A percentile compares a stretch with the other conserved stretches of the same genome.
These are phyloP conservation scores for Pulicaria dysenterica DNA, from an alignment of 129 eudicot genomes.

Conservation along the genomic window DNA sequence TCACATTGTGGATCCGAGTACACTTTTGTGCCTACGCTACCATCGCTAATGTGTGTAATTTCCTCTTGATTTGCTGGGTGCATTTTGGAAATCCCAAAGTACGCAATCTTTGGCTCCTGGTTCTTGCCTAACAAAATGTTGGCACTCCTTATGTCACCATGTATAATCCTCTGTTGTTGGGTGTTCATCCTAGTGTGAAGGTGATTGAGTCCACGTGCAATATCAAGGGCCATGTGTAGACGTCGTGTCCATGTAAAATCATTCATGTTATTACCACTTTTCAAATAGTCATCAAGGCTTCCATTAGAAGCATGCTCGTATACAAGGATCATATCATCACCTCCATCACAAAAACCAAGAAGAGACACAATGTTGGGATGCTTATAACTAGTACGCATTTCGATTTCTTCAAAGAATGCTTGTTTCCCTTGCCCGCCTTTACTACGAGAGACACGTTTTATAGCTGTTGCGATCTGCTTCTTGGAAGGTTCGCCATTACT, in stretches of 20 bases:
- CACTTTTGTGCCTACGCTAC: neutral
- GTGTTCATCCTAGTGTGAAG: neutral
- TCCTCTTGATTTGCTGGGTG: neutral
- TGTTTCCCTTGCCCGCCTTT: neutral
- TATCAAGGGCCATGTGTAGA: neutral
- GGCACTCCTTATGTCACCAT: neutral
- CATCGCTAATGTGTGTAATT: neutral
- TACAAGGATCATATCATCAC: neutral
- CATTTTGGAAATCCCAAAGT: neutral
- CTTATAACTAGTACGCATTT: neutral
- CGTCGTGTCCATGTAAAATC: neutral
- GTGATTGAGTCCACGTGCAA: constrained; percentile 1
- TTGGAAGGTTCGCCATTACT: neutral
- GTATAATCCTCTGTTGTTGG: neutral
- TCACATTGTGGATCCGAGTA: constrained; percentile 18
- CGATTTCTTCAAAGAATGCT: neutral
- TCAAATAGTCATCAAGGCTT: constrained; percentile 7
- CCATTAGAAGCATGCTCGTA: constrained; percentile 3
- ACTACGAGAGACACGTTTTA: neutral
- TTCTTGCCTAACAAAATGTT: neutral
- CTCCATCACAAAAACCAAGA: neutral
- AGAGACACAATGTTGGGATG: constrained; percentile 4
- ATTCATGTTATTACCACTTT: neutral
- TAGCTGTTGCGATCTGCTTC: neutral
- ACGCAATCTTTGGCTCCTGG: neutral